A percentile compares a stretch with the other conserved stretches of the same genome.
Conservation (phyloP, 768 basidiomycete species). For the Thelephora ganbajun region DNA sequence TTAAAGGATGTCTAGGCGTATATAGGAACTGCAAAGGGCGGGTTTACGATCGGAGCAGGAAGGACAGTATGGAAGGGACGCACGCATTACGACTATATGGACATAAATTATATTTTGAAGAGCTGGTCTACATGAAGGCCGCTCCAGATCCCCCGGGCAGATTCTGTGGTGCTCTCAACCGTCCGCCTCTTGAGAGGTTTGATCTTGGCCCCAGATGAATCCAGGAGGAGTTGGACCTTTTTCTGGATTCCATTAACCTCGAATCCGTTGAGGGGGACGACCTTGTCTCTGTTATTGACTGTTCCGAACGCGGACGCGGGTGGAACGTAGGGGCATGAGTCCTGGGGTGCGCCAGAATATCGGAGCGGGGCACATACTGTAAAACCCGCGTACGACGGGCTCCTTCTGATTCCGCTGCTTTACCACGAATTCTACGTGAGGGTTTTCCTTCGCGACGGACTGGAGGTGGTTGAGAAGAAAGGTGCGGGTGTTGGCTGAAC, state of each 20-base stretch:
- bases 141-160: slow-evolving; percentile 82
- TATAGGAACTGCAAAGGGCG: not conserved
- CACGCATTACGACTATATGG: not conserved
- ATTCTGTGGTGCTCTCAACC: slow-evolving; percentile 69
- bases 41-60: not conserved
- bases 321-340: slow-evolving; percentile 3
- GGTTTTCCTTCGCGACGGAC: slow-evolving; percentile 53
- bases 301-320: slow-evolving; percentile 7
- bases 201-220: slow-evolving; percentile 80
- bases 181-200: slow-evolving; percentile 57
- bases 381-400: slow-evolving; percentile 75
- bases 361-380: slow-evolving; percentile 33
- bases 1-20: not conserved
- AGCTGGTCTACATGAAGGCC: slow-evolving; percentile 73
- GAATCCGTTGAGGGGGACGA: slow-evolving; percentile 64
- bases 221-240: slow-evolving; percentile 74
- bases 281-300: slow-evolving; percentile 87
- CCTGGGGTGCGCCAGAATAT: slow-evolving; percentile 1
- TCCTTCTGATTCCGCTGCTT: slow-evolving; percentile 61
- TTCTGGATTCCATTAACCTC: slow-evolving; percentile 59
- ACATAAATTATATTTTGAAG: slow-evolving; percentile 27
- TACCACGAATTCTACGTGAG: slow-evolving; percentile 78
- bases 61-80: not conserved
- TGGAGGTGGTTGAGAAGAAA: slow-evolving; percentile 54
- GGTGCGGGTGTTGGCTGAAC: slow-evolving; percentile 56